Evolutionary conservation across 805 yeast genomes (phyloP).

Genomic region (Wickerhamomyces sydowiorum): DNA sequence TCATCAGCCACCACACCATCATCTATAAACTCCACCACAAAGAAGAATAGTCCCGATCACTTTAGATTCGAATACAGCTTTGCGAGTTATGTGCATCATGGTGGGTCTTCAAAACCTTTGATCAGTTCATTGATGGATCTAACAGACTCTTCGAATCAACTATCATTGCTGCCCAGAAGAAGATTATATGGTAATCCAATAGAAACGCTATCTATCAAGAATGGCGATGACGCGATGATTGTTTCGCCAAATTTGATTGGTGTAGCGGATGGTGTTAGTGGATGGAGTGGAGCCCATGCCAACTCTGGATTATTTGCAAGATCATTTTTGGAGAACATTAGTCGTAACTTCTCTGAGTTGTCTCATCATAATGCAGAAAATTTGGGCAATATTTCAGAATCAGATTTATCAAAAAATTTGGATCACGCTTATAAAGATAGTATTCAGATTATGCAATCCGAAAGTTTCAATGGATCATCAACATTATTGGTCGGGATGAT

Average conservation of each 20-base stretch:
- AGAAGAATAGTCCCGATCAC: slow-evolving; percentile 22
- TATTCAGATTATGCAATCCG: slow-evolving; percentile 44
- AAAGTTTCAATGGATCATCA: slow-evolving; percentile 41
- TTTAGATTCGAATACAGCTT: slow-evolving; percentile 39
- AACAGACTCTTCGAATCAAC: slow-evolving; percentile 38
- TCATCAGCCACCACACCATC: not conserved
- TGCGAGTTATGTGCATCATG: slow-evolving; percentile 45
- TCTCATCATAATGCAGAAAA: slow-evolving; percentile 18
- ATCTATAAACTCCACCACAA: not conserved
- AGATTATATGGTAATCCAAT: slow-evolving; percentile 47
- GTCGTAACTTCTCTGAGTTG: slow-evolving; percentile 27
- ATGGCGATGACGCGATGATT: slow-evolving; percentile 55
- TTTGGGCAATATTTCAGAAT: slow-evolving; percentile 34
- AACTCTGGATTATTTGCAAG: slow-evolving; percentile 49
- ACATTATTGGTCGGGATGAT: slow-evolving; percentile 44
- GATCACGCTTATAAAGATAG: slow-evolving; percentile 45
- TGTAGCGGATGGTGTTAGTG: slow-evolving; percentile 53
- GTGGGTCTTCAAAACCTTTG: slow-evolving; percentile 29
- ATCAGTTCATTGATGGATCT: slow-evolving; percentile 45
- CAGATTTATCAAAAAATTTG: slow-evolving; percentile 36
- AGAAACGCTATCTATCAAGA: slow-evolving; percentile 45
- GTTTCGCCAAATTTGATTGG: slow-evolving; percentile 47
- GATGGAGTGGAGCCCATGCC: slow-evolving; percentile 45
- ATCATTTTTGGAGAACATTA: slow-evolving; percentile 44
- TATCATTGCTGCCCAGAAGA: slow-evolving; percentile 42